Evolutionary conservation across 352 stramenopile genomes (phyloP), one percentile per base, ranked within the genome.

Genomic region (Globisporangium alternatum): DNA sequence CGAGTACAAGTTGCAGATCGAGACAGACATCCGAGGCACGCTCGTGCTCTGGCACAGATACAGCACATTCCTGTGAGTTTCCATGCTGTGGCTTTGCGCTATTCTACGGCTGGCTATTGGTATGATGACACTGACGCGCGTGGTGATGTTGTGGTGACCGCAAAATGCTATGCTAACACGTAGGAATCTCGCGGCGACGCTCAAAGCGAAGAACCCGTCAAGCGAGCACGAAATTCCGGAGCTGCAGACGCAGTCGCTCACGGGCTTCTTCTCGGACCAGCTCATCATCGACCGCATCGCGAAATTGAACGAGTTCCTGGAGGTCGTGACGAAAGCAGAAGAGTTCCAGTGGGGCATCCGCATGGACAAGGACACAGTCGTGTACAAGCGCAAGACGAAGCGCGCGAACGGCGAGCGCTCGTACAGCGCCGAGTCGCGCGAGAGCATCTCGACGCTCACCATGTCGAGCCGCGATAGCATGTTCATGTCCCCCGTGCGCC

Each of bases 331-430:
- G 56, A 91, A 90, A 67, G 82, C 84, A 19, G 83, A 92, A 57
- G 83, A 90, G 67, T 93, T 95, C 72, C 84, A 95, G 62, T 95
- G 86, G 86, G 86, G 84, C 47, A 95, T 95, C 71, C 83, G 86
- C 75, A 93, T 95, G 87, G 84, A 95, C 73, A 93, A 95, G 70
- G 84, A 93, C 70, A 93, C 84, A 67, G 90, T 86, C 75, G 86
- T 93, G 63, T 93, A 91, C 83, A 95, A 95, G 70, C 82, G 82
- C 78, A 91, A 92, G 78, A 93, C 73, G 69, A 92, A 92, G 74
- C 83, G 83, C 51, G 56, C 64, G 54, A 62, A 10, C 28, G 64
- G 61, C 45, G 82, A 91, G 61, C 80, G 80, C n/a, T 76, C 81
- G 21, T 88, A 76, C 75, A 90, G 78, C 49, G 69, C 76, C 31